Evolutionary conservation across 495 filamentous ascomycete species (phyloP), one percentile per base, ranked within the genome.

Genomic region (Annulohypoxylon moriforme): DNA sequence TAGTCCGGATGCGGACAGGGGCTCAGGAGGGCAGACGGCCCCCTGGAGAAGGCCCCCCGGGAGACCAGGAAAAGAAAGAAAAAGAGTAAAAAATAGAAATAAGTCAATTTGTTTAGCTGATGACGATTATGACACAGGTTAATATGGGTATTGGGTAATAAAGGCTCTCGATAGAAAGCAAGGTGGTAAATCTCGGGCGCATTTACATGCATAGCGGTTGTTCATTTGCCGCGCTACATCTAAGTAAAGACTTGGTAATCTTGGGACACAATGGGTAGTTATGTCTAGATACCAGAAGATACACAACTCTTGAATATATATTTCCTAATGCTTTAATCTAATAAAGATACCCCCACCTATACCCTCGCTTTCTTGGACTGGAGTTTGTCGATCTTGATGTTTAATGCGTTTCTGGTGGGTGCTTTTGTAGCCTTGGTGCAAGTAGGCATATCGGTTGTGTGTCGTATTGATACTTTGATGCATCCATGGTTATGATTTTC

Each of bases 1-100:
- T 90, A 71, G 76, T 71, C 58, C 31, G 44, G 25, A 69, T 73
- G 66, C 66, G 71, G 24, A 44, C 71, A 20, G 56, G 27, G 14
- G 52, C 62, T 22, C 27, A 62, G 49, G 33, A 69, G 0, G 20
- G 34, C 1, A 22, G 36, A 13, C 55, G 36, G 1, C 55, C 42
- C 24, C 47, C 47, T 5, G 22, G 22, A 8, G 7, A 22, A 47
- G 22, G 11, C 11, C 8, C 47, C 24, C 11, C 11, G 9, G 20
- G 10, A 24, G 25, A 20, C 38, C 34, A 25, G 27, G 61, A 62
- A 47, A 59, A 58, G n/a, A 18, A 25, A 25, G 49, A 62, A 16
- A n/a, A 14, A 3, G 42, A 63, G 22, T 9, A 63, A 49, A n/a
- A 50, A 58, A 27, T 24, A 18, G 14, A 25, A 24, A 40, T 11